Evolutionary conservation across 2,329 filamentous ascomycete species (phyloP).

Genomic region (Mycosphaerella arachidis): DNA sequence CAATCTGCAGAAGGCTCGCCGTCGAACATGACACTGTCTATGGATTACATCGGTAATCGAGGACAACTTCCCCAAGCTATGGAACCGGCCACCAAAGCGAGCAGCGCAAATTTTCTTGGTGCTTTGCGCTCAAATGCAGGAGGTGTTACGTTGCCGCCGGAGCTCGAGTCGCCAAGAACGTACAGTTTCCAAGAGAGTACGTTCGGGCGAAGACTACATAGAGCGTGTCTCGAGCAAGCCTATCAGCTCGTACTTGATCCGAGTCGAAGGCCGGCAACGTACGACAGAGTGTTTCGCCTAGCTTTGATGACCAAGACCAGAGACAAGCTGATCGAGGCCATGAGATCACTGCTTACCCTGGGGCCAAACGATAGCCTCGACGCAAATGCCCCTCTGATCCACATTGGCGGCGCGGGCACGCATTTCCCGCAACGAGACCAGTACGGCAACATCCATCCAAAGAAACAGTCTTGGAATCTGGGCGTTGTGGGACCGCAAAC

Average conservation of each 20-base stretch:
- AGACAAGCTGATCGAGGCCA: constrained; percentile 26
- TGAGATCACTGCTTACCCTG: constrained; percentile 39
- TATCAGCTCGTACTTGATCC: constrained; percentile 53
- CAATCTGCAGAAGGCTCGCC: constrained; percentile 1
- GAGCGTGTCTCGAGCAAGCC: constrained; percentile 59
- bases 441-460: constrained; percentile 56
- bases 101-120: constrained; percentile 1
- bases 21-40: neutral
- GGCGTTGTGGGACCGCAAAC: constrained; percentile 29
- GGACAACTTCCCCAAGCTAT: neutral
- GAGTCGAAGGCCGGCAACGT: constrained; percentile 31
- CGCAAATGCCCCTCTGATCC: constrained; percentile 58
- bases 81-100: neutral
- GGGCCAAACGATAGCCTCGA: constrained; percentile 50
- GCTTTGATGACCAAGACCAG: constrained; percentile 21
- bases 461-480: constrained; percentile 25
- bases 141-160: constrained; percentile 25
- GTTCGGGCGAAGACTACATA: constrained; percentile 67
- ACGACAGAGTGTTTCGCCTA: constrained; percentile 26
- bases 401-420: constrained; percentile 64
- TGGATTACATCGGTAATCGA: constrained; percentile 5
- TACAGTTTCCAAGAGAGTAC: constrained; percentile 61
- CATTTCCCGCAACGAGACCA: constrained; percentile 47
- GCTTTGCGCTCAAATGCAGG: constrained; percentile 14
- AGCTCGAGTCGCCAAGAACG: constrained; percentile 41